These are phyloP conservation scores for Cicer arietinum DNA, from an alignment of 306 rosid species.

Conservation along the genomic window DNA sequence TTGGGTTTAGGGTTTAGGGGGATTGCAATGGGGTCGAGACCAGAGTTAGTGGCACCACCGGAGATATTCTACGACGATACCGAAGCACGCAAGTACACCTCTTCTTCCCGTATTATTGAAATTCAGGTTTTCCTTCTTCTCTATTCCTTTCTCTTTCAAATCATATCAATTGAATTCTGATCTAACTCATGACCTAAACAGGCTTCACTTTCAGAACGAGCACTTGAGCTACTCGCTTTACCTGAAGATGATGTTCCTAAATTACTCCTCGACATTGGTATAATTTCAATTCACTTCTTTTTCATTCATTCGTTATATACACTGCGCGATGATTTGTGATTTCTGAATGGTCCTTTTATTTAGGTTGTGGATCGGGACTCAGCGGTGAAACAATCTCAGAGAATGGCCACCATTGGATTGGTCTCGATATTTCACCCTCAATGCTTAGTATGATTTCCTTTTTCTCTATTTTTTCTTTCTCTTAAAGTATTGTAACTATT, in stretches of 20 bases:
- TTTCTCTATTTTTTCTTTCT: background rate
- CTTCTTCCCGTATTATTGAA: conserved; percentile 84
- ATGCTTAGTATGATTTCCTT: conserved; percentile 72
- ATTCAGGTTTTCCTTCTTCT: conserved; percentile 61
- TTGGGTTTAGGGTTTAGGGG: conserved; percentile 44
- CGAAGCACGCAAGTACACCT: conserved; percentile 90
- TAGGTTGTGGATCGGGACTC: conserved; percentile 97
- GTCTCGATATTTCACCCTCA: conserved; percentile 88
- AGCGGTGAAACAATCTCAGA: conserved; percentile 88
- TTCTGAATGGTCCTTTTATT: conserved; percentile 24
- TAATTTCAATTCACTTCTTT: background rate
- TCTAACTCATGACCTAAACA: background rate
- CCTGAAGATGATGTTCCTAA: conserved; percentile 81
- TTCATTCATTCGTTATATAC: background rate
- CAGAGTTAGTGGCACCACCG: conserved; percentile 89
- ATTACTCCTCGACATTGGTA: conserved; percentile 89
- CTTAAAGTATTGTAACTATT: background rate
- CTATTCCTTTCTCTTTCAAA: background rate
- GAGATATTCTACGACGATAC: conserved; percentile 89
- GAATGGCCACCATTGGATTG: conserved; percentile 90
- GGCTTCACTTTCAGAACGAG: conserved; percentile 75
- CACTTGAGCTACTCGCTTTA: conserved; percentile 81
- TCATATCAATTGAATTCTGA: background rate
- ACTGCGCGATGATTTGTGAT: background rate
- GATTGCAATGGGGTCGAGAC: conserved; percentile 65